Base-by-base conservation (phyloP, 495 filamentous ascomycete species). In the Xylaria intraflava region DNA sequence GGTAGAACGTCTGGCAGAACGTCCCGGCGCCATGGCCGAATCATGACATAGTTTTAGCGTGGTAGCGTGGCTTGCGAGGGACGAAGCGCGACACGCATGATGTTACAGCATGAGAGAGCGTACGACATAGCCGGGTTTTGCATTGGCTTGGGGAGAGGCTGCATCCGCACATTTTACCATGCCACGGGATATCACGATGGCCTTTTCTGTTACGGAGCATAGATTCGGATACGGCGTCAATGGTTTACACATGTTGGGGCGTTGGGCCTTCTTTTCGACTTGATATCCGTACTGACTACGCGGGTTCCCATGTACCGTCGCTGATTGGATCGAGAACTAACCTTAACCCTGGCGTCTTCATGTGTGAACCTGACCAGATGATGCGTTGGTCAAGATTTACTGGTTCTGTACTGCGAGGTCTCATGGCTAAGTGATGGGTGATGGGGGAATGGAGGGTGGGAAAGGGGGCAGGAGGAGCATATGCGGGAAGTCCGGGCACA, bases 161-260 rank as follows among this genome's bases (percentile, higher is more conserved):
- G 40, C 51, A 53, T 46, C 33, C 33, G 42, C 51, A 53, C 33
- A 36, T 30, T 26, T 27, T 27, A 20, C 6, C 40, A 12, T 39
- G 35, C 33, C 26, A 22, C n/a, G 52, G 43, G n/a, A 45, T 27
- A 42, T 42, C 16, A 49, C 52, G 45, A 45, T 29, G 52, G 45
- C 44, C n/a, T 43, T 49, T 24, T 46, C 26, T 55, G 4, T 55
- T 49, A 55, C 31, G 45, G 30, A 36, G 44, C 52, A 55, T 55
- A 55, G 52, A 55, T 48, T 55, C 36, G 45, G 44, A 31, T 42
- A 46, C 36, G 52, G 52, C 52, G 52, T 55, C 45, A 38, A 48
- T 48, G 36, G 45, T 23, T 55, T 23, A 38, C 31, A 47, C 9
- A 41, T 40, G 33, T 17, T 41, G 42, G 33, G 30, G 51, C 43